Evolutionary conservation across 768 basidiomycete species (phyloP).

Genomic region (Rhodotorula toruloides): DNA sequence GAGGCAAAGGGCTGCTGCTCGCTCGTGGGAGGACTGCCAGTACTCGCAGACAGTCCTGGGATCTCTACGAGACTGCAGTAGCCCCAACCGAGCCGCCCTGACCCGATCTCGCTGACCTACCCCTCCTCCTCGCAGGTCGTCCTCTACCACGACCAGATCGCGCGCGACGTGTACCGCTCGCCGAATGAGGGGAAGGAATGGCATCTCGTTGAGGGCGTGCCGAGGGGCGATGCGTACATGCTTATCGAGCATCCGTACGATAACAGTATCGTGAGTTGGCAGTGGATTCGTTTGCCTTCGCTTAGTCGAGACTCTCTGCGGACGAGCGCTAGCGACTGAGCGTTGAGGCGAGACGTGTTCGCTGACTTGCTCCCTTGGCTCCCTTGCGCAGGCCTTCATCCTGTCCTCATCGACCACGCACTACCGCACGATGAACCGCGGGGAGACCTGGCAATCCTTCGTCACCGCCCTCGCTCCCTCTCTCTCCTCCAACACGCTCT

Average conservation of each 20-base stretch:
- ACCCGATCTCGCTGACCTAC: not conserved
- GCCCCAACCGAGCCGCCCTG: not conserved
- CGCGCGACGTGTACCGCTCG: constrained; percentile 69
- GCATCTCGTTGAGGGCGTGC: constrained; percentile 54
- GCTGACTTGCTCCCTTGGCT: not conserved
- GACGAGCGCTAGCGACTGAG: no score
- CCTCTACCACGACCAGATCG: constrained; percentile 72
- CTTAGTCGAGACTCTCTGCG: no score
- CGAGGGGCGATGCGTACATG: constrained; percentile 58
- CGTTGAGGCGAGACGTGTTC: not conserved
- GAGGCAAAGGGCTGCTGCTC: no score
- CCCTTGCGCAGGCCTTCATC: constrained; percentile 66
- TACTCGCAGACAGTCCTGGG: no score
- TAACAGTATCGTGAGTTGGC: constrained; percentile 63
- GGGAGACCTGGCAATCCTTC: constrained; percentile 80
- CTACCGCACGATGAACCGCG: constrained; percentile 82
- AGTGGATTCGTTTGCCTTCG: no score
- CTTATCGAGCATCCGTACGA: constrained; percentile 84
- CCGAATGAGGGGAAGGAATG: constrained; percentile 78
- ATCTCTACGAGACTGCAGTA: no score
- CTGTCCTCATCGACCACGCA: constrained; percentile 69
- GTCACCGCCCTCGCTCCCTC: constrained; percentile 61
- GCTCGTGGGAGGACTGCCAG: no score
- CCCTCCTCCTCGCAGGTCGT: constrained; percentile 52
- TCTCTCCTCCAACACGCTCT: constrained; percentile 60